A percentile compares a stretch with the other conserved stretches of the same genome.
These are phyloP conservation scores for Rhodamnia argentea DNA, from an alignment of 345 rosid genomes.

Conservation along the genomic window DNA sequence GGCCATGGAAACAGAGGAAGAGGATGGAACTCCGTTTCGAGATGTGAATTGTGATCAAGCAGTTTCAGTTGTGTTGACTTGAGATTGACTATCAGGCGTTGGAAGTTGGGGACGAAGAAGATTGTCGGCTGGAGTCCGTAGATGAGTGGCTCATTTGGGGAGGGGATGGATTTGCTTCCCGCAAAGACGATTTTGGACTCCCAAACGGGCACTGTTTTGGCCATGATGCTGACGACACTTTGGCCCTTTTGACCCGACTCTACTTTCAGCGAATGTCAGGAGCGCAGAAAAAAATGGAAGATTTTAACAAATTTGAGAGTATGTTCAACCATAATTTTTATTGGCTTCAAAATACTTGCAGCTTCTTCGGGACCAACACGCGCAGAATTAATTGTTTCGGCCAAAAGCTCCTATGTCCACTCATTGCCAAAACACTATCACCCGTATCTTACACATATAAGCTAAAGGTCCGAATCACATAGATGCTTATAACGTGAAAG, in stretches of 20 bases:
- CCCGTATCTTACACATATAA: neutral
- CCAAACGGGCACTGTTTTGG: neutral
- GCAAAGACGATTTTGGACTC: neutral
- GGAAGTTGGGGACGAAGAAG: neutral
- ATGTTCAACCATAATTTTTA: neutral
- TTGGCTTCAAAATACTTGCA: neutral
- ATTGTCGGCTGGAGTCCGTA: neutral
- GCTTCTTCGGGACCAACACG: accelerated
- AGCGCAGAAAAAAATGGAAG: neutral
- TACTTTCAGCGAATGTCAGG: neutral
- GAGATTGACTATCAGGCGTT: neutral
- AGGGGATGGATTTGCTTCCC: neutral
- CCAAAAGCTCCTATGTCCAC: neutral
- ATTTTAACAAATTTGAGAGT: neutral
- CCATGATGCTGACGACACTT: neutral
- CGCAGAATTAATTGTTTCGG: neutral
- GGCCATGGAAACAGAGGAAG: neutral
- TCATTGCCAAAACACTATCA: neutral
- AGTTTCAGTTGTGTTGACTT: neutral
- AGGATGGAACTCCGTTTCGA: neutral
- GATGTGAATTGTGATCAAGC: neutral
- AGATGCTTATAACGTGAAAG: neutral
- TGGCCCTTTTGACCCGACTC: neutral
- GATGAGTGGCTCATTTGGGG: neutral
- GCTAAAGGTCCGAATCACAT: neutral